A percentile compares a stretch with the other conserved stretches of the same genome.
These are phyloP conservation scores for Raddia distichophylla DNA, from an alignment of 176 grass and related monocot species.

Conservation along the genomic window DNA sequence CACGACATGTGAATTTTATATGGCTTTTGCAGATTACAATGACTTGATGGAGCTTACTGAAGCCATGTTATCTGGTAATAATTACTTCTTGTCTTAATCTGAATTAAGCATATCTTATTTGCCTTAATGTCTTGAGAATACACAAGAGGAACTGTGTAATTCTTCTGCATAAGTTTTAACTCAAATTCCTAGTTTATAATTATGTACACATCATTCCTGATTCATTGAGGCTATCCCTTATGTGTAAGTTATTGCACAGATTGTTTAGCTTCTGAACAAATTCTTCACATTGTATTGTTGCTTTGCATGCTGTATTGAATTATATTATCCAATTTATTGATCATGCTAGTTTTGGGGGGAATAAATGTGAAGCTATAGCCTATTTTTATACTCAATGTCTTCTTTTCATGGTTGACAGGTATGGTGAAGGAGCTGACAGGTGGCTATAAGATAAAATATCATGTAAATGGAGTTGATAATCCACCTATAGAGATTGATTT, in stretches of 20 bases:
- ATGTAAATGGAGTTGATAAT: slow-evolving; percentile 82
- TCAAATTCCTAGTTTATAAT: not conserved
- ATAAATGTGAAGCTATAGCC: not conserved
- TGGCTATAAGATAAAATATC: slow-evolving; percentile 90
- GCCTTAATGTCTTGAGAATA: not conserved
- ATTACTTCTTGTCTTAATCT: not conserved
- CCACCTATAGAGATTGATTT: slow-evolving; percentile 95
- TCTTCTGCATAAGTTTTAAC: not conserved
- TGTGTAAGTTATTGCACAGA: not conserved
- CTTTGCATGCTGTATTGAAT: not conserved
- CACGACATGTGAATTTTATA: slow-evolving; percentile 97
- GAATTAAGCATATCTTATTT: not conserved
- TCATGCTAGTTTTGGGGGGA: not conserved
- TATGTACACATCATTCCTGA: not conserved
- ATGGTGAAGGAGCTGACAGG: slow-evolving; percentile 90
- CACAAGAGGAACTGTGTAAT: not conserved
- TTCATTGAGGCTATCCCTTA: not conserved
- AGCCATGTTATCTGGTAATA: slow-evolving; percentile 79
- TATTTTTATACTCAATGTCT: slow-evolving; percentile 1
- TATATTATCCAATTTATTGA: not conserved
- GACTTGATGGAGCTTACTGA: slow-evolving; percentile 85
- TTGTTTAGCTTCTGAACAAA: not conserved
- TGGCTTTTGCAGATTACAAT: slow-evolving; percentile 97
- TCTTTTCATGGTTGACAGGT: slow-evolving; percentile 48
- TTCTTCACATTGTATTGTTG: not conserved